These are phyloP conservation scores for Candida arabinofermentans DNA, from an alignment of 805 yeast species.

Conservation along the genomic window DNA sequence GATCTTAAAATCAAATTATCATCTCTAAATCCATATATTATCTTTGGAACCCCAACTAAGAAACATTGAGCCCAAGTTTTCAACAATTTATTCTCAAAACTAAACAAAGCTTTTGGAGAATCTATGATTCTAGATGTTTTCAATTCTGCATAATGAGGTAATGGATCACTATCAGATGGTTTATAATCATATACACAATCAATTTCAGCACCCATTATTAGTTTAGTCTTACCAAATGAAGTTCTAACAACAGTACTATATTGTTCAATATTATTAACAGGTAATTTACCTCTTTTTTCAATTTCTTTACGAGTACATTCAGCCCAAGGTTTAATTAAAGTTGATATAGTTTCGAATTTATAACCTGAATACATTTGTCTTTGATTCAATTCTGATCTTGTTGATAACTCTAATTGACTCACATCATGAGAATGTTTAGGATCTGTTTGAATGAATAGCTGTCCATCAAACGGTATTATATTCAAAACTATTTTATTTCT, in stretches of 20 bases:
- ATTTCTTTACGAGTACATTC: slow-evolving; percentile 60
- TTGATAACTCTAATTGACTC: slow-evolving; percentile 27
- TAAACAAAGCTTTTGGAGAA: slow-evolving; percentile 52
- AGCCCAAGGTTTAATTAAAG: slow-evolving; percentile 74
- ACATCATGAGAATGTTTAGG: slow-evolving; percentile 28
- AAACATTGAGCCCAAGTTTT: slow-evolving; percentile 93
- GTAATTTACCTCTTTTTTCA: slow-evolving; percentile 57
- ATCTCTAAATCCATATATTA: slow-evolving; percentile 85
- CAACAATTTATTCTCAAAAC: slow-evolving; percentile 73
- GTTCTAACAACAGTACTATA: slow-evolving; percentile 78
- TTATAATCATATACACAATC: slow-evolving; percentile 86
- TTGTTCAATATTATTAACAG: slow-evolving; percentile 71
- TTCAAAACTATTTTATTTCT: slow-evolving; percentile 58
- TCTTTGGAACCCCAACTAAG: slow-evolving; percentile 74
- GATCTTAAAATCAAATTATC: slow-evolving; percentile 57
- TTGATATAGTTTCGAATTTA: slow-evolving; percentile 79
- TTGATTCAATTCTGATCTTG: slow-evolving; percentile 30
- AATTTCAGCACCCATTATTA: slow-evolving; percentile 83
- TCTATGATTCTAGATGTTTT: slow-evolving; percentile 64
- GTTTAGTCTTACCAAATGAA: slow-evolving; percentile 69
- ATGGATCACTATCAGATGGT: slow-evolving; percentile 46
- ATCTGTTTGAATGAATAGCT: slow-evolving; percentile 55
- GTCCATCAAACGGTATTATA: slow-evolving; percentile 70
- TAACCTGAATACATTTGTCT: slow-evolving; percentile 64
- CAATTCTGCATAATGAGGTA: slow-evolving; percentile 78